Conservation (phyloP, 768 basidiomycete genomes). For the Suillus bovinus region DNA sequence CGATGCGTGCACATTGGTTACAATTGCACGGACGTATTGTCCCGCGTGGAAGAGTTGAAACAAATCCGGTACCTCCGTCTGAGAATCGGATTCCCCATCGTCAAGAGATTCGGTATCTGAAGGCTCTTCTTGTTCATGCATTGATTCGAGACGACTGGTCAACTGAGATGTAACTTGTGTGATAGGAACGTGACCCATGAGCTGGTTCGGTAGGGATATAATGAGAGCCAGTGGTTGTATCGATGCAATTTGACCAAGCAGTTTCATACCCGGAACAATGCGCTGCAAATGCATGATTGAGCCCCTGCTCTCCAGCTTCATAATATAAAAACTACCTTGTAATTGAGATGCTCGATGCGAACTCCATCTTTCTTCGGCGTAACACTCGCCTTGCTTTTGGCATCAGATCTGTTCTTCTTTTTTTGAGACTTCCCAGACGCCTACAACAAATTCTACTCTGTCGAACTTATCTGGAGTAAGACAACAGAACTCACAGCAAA, state of each 20-base stretch:
- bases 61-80: constrained; percentile 61
- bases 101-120: constrained; percentile 45
- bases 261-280: constrained; percentile 78
- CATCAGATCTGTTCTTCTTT: constrained; percentile 52
- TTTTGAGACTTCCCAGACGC: constrained; percentile 40
- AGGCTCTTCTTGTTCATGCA: constrained; percentile 52
- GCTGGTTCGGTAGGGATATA: constrained; percentile 93
- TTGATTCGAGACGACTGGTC: constrained; percentile 67
- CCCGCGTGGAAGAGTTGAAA: constrained; percentile 77
- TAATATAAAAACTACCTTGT: constrained; percentile 60
- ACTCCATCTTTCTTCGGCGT: constrained; percentile 53
- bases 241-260: constrained; percentile 84
- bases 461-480: background rate
- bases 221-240: constrained; percentile 89
- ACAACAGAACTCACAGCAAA: constrained; percentile 54
- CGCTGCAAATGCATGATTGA: constrained; percentile 47
- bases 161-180: constrained; percentile 85
- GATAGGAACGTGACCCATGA: constrained; percentile 91
- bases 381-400: constrained; percentile 30
- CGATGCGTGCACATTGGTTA: constrained; percentile 65
- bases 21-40: constrained; percentile 81
- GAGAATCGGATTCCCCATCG: constrained; percentile 42
- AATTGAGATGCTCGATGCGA: constrained; percentile 90
- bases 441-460: constrained; percentile 33
- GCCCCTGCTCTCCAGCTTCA: background rate